These are phyloP conservation scores for Polygonum aviculare DNA, from an alignment of 148 eudicot genomes.

Conservation along the genomic window DNA sequence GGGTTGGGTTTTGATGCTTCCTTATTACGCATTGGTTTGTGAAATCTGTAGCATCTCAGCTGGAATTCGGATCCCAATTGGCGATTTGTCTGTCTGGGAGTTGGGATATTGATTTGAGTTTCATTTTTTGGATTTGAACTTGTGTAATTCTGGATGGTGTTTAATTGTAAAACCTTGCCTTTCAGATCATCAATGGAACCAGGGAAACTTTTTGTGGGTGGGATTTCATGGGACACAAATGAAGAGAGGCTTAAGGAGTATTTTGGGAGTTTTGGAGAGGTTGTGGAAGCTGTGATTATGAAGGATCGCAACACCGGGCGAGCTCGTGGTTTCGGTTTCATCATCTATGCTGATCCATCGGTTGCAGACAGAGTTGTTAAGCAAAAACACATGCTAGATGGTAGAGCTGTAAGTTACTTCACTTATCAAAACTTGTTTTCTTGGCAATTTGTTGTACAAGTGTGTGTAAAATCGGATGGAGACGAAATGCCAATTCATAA, in stretches of 20 bases:
- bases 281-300: constrained; percentile 95
- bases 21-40: not conserved
- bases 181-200: constrained; percentile 51
- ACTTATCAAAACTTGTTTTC: not conserved
- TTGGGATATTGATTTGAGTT: not conserved
- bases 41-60: not conserved
- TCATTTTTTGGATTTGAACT: not conserved
- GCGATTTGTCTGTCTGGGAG: not conserved
- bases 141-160: not conserved
- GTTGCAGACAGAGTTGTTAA: constrained; percentile 87
- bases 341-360: constrained; percentile 74
- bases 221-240: constrained; percentile 98
- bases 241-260: constrained; percentile 87
- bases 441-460: not conserved
- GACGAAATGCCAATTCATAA: not conserved
- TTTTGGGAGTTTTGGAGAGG: constrained; percentile 79
- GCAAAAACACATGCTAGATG: constrained; percentile 84
- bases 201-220: constrained; percentile 93
- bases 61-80: not conserved
- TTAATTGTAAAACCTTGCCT: constrained; percentile 32
- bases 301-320: constrained; percentile 94
- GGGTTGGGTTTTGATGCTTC: not conserved
- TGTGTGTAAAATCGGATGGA: not conserved
- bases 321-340: constrained; percentile 97
- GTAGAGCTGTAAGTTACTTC: constrained; percentile 68